phyloP scores from a whole-genome alignment of 1,284 basidiomycete genomes.

The Pascua sp. region DNA sequence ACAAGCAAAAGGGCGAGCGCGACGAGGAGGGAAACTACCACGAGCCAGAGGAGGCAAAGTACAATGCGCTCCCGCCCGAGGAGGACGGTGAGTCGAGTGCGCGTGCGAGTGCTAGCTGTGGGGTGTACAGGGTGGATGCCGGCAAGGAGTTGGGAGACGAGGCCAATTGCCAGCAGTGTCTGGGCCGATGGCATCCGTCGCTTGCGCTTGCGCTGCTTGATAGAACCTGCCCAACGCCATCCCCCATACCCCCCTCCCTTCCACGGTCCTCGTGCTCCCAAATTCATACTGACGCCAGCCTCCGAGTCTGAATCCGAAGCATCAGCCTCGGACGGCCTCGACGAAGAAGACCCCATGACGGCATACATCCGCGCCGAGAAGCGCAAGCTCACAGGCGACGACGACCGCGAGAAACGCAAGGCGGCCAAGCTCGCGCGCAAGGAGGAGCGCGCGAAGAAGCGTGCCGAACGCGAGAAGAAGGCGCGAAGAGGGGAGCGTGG shows the following conservation, averaged over 20 bases:
- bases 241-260: not conserved
- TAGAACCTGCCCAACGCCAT: not conserved
- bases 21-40: constrained; percentile 82
- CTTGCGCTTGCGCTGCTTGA: constrained; percentile 1
- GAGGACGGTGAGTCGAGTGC: constrained; percentile 57
- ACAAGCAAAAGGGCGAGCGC: constrained; percentile 78
- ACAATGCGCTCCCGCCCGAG: constrained; percentile 76
- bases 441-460: constrained; percentile 27
- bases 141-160: not conserved
- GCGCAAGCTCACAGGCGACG: constrained; percentile 63
- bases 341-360: constrained; percentile 96
- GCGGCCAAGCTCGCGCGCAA: constrained; percentile 51
- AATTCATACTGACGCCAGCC: constrained; percentile 18
- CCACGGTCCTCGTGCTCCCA: not conserved
- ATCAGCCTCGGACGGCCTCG: constrained; percentile 66
- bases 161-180: constrained; percentile 1
- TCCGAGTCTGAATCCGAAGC: constrained; percentile 47
- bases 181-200: too few relatives aligned
- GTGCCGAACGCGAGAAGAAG: constrained; percentile 21
- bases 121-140: not conserved
- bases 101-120: not conserved
- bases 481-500: constrained; percentile 12
- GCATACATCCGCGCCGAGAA: constrained; percentile 65
- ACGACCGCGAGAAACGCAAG: constrained; percentile 60
- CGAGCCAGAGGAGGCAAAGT: constrained; percentile 76